Conservation (phyloP, 768 basidiomycete species). For the Dendrothele bispora region DNA sequence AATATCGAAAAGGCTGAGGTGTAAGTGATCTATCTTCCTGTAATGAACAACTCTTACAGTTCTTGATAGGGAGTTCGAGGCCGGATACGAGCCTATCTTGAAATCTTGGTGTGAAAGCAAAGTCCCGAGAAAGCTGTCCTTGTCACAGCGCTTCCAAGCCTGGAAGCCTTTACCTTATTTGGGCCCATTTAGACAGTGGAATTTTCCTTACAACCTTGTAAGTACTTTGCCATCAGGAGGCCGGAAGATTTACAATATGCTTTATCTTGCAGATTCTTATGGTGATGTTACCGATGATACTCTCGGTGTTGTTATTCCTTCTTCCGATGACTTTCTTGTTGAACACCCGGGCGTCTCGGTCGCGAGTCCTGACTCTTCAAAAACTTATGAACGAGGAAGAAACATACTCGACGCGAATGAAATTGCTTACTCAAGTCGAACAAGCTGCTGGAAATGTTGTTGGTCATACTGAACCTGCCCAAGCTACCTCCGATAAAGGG, state of each 20-base stretch:
- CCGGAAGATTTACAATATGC: background rate
- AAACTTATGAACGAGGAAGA: background rate
- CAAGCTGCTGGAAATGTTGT: background rate
- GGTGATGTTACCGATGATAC: background rate
- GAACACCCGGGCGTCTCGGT: background rate
- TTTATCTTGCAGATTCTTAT: background rate
- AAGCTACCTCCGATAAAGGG: background rate
- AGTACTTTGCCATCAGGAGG: background rate
- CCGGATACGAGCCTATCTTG: background rate
- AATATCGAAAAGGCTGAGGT: slow-evolving; percentile 16
- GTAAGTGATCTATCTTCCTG: background rate
- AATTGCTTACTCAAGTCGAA: background rate
- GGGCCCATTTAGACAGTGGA: slow-evolving; percentile 19
- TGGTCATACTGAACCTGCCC: background rate
- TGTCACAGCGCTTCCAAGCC: slow-evolving; percentile 6
- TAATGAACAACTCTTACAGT: background rate
- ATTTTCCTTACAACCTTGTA: slow-evolving; percentile 24
- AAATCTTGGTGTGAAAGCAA: background rate
- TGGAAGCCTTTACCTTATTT: slow-evolving; percentile 4
- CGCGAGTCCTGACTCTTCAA: background rate
- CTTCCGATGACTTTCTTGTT: background rate
- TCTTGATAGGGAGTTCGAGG: background rate
- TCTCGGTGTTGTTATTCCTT: background rate
- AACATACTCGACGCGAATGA: slow-evolving; percentile 8
- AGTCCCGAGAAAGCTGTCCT: slow-evolving; percentile 13